These are phyloP conservation scores for Penicillium expansum DNA, from an alignment of 2,329 filamentous ascomycete species.

Conservation along the genomic window DNA sequence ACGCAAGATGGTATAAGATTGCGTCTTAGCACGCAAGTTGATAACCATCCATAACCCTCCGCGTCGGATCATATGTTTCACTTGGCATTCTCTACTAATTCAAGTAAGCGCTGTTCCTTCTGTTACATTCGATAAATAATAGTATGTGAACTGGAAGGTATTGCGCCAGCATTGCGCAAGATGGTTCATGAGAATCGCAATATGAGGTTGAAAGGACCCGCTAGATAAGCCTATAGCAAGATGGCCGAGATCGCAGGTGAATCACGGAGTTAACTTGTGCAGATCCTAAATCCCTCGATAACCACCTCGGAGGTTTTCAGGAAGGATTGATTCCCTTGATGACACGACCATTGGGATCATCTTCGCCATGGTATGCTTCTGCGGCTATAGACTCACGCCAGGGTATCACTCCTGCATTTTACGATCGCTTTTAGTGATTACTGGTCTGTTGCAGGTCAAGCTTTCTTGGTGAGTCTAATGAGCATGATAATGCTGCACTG, in stretches of 20 bases:
- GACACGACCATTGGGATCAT: background rate
- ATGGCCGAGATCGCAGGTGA: background rate
- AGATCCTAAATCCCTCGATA: background rate
- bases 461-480: background rate
- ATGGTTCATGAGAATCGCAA: background rate
- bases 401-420: too few relatives aligned
- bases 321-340: background rate
- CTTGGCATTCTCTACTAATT: background rate
- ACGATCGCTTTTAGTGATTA: rapidly evolving
- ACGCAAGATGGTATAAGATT: conserved; percentile 1
- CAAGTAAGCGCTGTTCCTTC: background rate
- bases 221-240: background rate
- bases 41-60: background rate
- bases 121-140: background rate
- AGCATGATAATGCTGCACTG: background rate
- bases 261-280: too few relatives aligned
- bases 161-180: conserved; percentile 1
- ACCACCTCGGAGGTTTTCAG: too few relatives aligned
- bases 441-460: background rate
- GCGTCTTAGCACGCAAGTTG: conserved; percentile 9
- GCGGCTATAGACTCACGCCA: too few relatives aligned
- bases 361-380: background rate
- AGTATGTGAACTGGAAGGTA: background rate
- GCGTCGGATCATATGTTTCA: background rate
- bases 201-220: background rate